Percentiles rank a stretch among this genome's conserved stretches.
Conservation (phyloP, 2,329 filamentous ascomycete species). For the Penicillium digitatum region DNA sequence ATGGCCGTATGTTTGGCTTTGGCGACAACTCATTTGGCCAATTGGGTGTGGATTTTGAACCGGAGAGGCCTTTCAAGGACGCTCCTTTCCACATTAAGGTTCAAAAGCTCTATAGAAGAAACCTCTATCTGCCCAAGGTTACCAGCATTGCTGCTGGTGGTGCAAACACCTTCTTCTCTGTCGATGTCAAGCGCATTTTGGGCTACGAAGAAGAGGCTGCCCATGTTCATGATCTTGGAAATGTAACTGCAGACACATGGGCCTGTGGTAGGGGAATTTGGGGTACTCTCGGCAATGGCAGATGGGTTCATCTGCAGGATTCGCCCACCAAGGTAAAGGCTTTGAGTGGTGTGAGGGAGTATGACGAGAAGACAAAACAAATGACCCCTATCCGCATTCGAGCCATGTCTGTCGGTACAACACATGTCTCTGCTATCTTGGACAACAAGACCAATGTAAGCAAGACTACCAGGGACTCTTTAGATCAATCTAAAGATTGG, state of each 20-base stretch:
- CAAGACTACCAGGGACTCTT: constrained; percentile 48
- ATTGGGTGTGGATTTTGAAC: constrained; percentile 71
- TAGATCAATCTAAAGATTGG: constrained; percentile 74
- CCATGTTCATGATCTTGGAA: constrained; percentile 46
- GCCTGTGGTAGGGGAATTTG: constrained; percentile 81
- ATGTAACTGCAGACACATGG: constrained; percentile 73
- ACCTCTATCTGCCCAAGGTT: constrained; percentile 60
- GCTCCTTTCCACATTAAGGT: constrained; percentile 67
- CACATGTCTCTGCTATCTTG: constrained; percentile 79
- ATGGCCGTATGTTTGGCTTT: constrained; percentile 77
- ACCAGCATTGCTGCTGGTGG: constrained; percentile 82
- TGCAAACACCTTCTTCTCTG: constrained; percentile 77
- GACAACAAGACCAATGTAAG: constrained; percentile 69
- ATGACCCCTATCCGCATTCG: constrained; percentile 74
- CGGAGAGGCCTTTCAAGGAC: constrained; percentile 61
- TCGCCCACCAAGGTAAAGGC: constrained; percentile 75
- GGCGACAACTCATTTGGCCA: constrained; percentile 92
- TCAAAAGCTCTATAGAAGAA: constrained; percentile 67
- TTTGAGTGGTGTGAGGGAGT: constrained; percentile 81
- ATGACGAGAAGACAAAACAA: constrained; percentile 66
- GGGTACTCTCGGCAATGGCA: constrained; percentile 77
- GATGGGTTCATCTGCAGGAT: constrained; percentile 82
- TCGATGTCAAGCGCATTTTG: constrained; percentile 67
- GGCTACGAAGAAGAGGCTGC: constrained; percentile 43
- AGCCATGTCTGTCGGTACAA: constrained; percentile 68